Evolutionary conservation across 2,329 filamentous ascomycete species (phyloP), one percentile per base, ranked within the genome.

Genomic region (Penicillium sumatraense): DNA sequence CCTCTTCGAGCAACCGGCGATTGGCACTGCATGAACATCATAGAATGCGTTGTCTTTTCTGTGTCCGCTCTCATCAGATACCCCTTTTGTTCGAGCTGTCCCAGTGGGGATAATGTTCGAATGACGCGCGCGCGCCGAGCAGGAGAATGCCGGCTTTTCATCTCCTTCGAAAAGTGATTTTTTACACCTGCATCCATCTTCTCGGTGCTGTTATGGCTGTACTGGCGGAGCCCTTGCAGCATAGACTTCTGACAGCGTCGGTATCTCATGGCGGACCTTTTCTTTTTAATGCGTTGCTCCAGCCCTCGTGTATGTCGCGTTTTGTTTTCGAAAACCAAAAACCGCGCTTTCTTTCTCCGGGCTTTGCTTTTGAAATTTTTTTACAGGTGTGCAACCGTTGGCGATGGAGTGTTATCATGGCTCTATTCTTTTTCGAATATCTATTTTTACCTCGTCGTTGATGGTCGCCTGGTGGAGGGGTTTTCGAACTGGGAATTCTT

Each of bases 41-140:
- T 80, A 81, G 78, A 81, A 74, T 78, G 78, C 78, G 78, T 79
- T 80, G 75, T 72, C 69, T 74, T 75, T 75, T 74, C 68, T 72
- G 63, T 68, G 68, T 74, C 73, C 72, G 73, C 70, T 77, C 76
- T 70, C 68, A 68, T 72, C 75, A 77, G 76, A 79, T 79, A 79
- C 76, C 76, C 75, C 66, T 71, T 67, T 68, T 77, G 69, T 71
- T 78, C 73, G 72, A 73, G 68, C 71, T 70, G 74, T 62, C 67
- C 61, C 63, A 63, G 59, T 13, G 23, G 69, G 71, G 70, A 69
- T 67, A 61, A 70, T 64, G 69, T 68, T 73, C 73, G 71, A 70
- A 67, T 65, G 70, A 71, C 66, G 67, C 67, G 64, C 67, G 64
- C 64, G 70, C 72, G 71, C 72, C 71, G 73, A 74, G 70, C 70